Evolutionary conservation across 805 yeast genomes (phyloP), one percentile per base, ranked within the genome.

Genomic region (Candida vaughaniae): DNA sequence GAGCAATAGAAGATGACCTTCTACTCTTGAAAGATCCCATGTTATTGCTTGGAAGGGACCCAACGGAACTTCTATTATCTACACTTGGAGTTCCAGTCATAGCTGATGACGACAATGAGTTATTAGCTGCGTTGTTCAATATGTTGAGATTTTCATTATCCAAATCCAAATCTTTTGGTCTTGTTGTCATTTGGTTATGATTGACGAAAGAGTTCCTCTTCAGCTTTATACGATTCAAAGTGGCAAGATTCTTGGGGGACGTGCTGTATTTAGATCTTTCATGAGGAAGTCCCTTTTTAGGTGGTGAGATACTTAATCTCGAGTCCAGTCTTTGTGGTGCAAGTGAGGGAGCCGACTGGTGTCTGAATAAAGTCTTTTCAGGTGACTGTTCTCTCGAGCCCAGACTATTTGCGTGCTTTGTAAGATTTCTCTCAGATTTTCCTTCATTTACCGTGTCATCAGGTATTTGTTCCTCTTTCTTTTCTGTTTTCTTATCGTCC

Each of bases 141-240:
- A 57, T 33, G 35, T 53, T 49, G 26, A 48, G 41, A 42, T 65
- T 64, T 33, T 65, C 71, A 34, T 66, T 56, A 42, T 66, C 71
- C 31, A 62, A 45, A 38, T 66, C 71, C 27, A 36, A n/a, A 11
- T 25, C 29, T 25, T 19, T 38, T 8, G 15, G 12, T 6, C 9
- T 18, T 4, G n/a, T 7, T 10, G 33, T 11, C 18, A 6, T 19
- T 10, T 3, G 9, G 16, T 26, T 34, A 6, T 29, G 15, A 17
- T 18, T 22, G 19, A 26, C 12, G 11, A 16, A 20, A 5, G 36
- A 31, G 5, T 17, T 43, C 9, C 49, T 29, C 14, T 38, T 32
- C 12, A 25, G 22, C 25, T 32, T 41, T 22, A 33, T 28, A 23
- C 36, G 30, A 12, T 29, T 33, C 15, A 35, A 6, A 11, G 33